These are phyloP conservation scores for Glaciozyma antarctica DNA, from an alignment of 768 basidiomycete genomes.

Conservation along the genomic window DNA sequence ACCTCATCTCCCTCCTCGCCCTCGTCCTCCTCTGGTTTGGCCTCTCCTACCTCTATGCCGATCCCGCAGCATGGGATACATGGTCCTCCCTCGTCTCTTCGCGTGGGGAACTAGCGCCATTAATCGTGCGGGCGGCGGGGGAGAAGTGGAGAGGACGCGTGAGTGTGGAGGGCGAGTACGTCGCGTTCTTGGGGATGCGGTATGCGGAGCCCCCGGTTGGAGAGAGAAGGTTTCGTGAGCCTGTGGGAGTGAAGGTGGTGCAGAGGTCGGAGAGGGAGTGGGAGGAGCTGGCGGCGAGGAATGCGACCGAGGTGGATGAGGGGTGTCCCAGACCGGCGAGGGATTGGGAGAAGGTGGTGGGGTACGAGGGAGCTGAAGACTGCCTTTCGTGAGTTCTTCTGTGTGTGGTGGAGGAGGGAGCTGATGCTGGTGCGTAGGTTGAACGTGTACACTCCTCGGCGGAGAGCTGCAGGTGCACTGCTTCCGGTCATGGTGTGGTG, in stretches of 20 bases:
- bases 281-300: slow-evolving; percentile 1
- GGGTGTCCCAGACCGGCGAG: slow-evolving; percentile 18
- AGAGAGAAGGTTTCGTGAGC: slow-evolving; percentile 15
- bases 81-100: too few species aligned
- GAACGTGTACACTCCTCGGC: slow-evolving; percentile 20
- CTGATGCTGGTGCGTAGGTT: slow-evolving; percentile 1
- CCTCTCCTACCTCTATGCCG: too few species aligned
- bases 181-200: slow-evolving; percentile 1
- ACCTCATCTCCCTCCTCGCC: too few species aligned
- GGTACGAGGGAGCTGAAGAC: slow-evolving; percentile 26
- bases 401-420: not conserved
- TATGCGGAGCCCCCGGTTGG: slow-evolving; percentile 16
- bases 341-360: slow-evolving; percentile 13
- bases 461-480: slow-evolving; percentile 12
- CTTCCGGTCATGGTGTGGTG: slow-evolving; percentile 28
- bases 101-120: too few species aligned
- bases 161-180: too few species aligned
- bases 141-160: too few species aligned
- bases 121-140: too few species aligned
- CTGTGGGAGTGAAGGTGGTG: not conserved
- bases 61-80: too few species aligned
- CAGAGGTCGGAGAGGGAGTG: not conserved
- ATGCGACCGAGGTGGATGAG: slow-evolving; percentile 6
- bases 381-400: slow-evolving; percentile 21
- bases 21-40: too few species aligned